Evolutionary conservation across 1,139 yeast species (phyloP), one percentile per base, ranked within the genome.

Genomic region (Magnusiomyces tetraspermus): DNA sequence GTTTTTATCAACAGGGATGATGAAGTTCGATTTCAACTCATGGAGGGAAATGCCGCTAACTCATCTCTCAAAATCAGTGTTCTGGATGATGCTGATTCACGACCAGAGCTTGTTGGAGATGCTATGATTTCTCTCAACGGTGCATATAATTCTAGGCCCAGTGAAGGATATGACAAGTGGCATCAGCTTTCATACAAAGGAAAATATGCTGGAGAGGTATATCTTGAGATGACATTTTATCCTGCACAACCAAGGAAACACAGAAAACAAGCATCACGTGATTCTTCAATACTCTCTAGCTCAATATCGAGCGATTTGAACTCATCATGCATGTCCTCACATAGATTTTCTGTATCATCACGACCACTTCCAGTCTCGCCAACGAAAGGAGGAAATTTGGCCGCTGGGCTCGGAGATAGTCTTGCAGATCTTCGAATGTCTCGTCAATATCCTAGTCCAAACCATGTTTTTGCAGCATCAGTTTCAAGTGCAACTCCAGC

Each of bases 191-290:
- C 74, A 40, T 79, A 79, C 63, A 80, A 79, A 53, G 83, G 81
- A n/a, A 78, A 81, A 61, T 80, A 85, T 53, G 96, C 97, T 0
- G 98, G 98, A 1, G 86, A 80, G 68, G 79, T 92, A 1, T 90
- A 83, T 67, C 70, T 94, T 52, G 97, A 92, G 63, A 83, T 92
- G 85, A 88, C 97, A 0, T 92, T 87, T 63, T 88, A 87, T 64
- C 94, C 96, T 28, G 21, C 37, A 6, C 37, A 31, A 31, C 28
- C 0, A 82, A 56, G 46, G 56, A 44, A 44, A 30, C 28, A 21
- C 30, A 49, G 28, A 24, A 8, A 24, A 17, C 21, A 15, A 38
- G 37, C 38, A 5, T 40, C 46, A 4, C 24, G 26, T 3, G 23
- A 23, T 23, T 15, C 38, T 4, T 33, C 38, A 8, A 33, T 33